A percentile compares a stretch with the other conserved stretches of the same genome.
Evolutionary conservation across 2,329 filamentous ascomycete genomes (phyloP).

Genomic region (Fusarium sp.): DNA sequence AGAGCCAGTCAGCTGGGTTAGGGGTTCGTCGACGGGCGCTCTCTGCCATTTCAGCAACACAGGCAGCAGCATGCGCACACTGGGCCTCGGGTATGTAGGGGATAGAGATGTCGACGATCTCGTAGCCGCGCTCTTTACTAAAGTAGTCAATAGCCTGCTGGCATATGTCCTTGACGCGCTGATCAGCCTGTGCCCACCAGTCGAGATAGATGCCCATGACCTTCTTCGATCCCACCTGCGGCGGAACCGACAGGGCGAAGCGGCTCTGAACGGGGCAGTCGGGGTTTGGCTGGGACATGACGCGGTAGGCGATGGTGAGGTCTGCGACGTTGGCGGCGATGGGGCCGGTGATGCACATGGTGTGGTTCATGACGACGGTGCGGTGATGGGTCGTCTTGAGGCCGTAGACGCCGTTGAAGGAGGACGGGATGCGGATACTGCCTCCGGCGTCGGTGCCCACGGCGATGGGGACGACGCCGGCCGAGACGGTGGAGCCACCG

Average conservation of each 20-base stretch:
- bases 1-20: constrained; percentile 61
- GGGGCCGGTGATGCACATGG: constrained; percentile 75
- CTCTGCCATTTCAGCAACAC: constrained; percentile 75
- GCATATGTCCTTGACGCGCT: constrained; percentile 70
- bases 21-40: constrained; percentile 56
- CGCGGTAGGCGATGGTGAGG: constrained; percentile 82
- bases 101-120: constrained; percentile 69
- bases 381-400: constrained; percentile 83
- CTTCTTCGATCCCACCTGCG: constrained; percentile 59
- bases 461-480: constrained; percentile 78
- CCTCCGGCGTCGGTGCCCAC: constrained; percentile 82
- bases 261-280: constrained; percentile 67
- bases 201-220: constrained; percentile 77
- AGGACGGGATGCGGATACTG: constrained; percentile 77
- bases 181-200: constrained; percentile 63
- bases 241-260: constrained; percentile 69
- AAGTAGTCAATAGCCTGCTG: constrained; percentile 70
- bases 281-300: constrained; percentile 79
- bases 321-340: constrained; percentile 81
- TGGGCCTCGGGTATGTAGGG: constrained; percentile 77
- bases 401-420: constrained; percentile 83
- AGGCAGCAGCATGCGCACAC: constrained; percentile 79
- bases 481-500: constrained; percentile 74
- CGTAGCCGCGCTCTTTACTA: constrained; percentile 60
- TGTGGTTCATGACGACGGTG: constrained; percentile 65